phyloP scores from a whole-genome alignment of 345 rosid genomes.

The rapeseed (Brassica napus) region DNA sequence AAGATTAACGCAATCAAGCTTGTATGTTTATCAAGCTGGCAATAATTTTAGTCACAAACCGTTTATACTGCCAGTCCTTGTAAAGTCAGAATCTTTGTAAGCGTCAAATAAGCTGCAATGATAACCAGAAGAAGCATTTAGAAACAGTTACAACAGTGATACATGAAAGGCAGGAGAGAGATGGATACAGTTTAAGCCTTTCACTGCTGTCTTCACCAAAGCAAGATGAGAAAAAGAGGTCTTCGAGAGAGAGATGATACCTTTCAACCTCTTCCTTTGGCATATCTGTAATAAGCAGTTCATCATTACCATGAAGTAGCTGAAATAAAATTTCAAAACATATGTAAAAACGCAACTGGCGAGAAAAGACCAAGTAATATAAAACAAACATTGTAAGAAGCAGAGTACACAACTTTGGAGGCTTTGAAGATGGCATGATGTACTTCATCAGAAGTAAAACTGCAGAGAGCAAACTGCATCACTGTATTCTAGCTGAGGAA shows the following conservation, averaged over 20 bases:
- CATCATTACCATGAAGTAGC: slow-evolving; percentile 77
- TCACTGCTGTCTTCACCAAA: too few species aligned
- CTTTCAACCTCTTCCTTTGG: too few species aligned
- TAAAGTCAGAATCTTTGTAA: too few species aligned
- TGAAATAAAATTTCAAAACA: slow-evolving; percentile 31
- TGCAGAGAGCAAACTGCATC: slow-evolving; percentile 93
- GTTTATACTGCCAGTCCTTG: too few species aligned
- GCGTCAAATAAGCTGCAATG: slow-evolving; percentile 18
- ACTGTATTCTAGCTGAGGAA: slow-evolving; percentile 97
- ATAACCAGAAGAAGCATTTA: background rate
- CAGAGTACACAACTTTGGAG: slow-evolving; percentile 61
- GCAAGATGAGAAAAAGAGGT: too few species aligned
- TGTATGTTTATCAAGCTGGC: too few species aligned
- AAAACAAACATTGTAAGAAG: background rate
- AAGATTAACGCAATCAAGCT: too few species aligned
- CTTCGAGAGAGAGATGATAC: too few species aligned
- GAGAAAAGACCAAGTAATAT: background rate
- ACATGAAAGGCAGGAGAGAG: too few species aligned
- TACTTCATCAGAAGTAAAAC: slow-evolving; percentile 78
- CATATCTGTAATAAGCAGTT: slow-evolving; percentile 13
- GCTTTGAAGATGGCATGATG: slow-evolving; percentile 68
- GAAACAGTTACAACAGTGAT: too few species aligned
- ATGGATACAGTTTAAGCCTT: too few species aligned
- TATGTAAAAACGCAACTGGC: background rate
- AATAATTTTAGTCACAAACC: too few species aligned